These are phyloP conservation scores for Sporothrix phasma DNA, from an alignment of 2,329 filamentous ascomycete species.

Conservation along the genomic window DNA sequence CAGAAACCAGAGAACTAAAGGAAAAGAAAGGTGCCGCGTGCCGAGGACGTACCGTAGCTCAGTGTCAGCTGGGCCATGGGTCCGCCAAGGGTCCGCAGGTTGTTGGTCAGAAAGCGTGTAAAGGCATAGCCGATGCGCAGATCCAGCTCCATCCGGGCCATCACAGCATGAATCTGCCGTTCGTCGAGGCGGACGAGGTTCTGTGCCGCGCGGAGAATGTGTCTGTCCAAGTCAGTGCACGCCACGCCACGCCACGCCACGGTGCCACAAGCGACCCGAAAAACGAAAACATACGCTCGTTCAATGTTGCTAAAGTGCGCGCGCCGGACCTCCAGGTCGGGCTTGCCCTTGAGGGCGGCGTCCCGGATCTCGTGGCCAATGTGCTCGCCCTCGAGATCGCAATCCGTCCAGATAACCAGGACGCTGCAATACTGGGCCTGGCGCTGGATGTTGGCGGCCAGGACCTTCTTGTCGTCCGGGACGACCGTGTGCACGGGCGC, in stretches of 20 bases:
- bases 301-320: constrained; percentile 96
- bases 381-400: constrained; percentile 93
- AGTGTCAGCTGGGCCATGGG: constrained; percentile 56
- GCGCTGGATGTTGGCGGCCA: constrained; percentile 75
- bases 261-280: neutral
- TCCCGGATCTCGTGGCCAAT: constrained; percentile 86
- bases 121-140: constrained; percentile 87
- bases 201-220: constrained; percentile 75
- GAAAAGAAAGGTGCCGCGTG: no score
- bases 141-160: constrained; percentile 84
- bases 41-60: constrained; percentile 86
- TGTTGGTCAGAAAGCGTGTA: constrained; percentile 75
- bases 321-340: constrained; percentile 69
- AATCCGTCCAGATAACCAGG: constrained; percentile 97
- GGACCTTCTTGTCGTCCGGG: constrained; percentile 61
- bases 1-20: no score
- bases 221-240: constrained; percentile 38
- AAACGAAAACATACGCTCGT: constrained; percentile 51
- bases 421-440: constrained; percentile 64
- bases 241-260: neutral
- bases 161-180: constrained; percentile 75
- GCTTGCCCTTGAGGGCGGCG: constrained; percentile 66
- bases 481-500: constrained; percentile 64
- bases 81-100: constrained; percentile 61
- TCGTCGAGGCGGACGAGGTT: constrained; percentile 72